Conservation (phyloP, 2,329 filamentous ascomycete genomes). For the Aspergillus sojae region DNA sequence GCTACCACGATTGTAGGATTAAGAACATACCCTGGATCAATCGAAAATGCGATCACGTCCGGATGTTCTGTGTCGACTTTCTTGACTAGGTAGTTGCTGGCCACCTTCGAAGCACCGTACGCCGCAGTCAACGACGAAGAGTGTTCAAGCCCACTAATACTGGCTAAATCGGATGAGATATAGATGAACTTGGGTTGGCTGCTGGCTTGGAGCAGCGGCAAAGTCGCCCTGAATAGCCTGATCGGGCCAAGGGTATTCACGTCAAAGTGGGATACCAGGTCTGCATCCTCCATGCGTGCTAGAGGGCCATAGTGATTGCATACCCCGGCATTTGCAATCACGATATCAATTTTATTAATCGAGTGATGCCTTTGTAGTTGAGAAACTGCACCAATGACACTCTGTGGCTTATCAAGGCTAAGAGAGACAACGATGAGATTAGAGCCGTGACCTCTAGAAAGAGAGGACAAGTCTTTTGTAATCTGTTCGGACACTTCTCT, state of each 20-base stretch:
- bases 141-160: constrained; percentile 34
- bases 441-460: constrained; percentile 1
- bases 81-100: constrained; percentile 23
- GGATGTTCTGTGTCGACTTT: constrained; percentile 27
- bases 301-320: constrained; percentile 35
- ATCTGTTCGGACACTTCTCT: background rate
- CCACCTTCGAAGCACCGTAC: constrained; percentile 29
- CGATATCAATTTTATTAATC: constrained; percentile 14
- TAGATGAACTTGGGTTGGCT: constrained; percentile 35
- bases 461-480: background rate
- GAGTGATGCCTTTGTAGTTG: constrained; percentile 9
- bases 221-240: constrained; percentile 37
- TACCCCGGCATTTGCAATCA: constrained; percentile 52
- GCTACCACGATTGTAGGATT: no score
- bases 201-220: constrained; percentile 35
- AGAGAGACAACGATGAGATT: constrained; percentile 8
- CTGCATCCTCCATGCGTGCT: constrained; percentile 36
- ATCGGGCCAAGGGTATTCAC: constrained; percentile 44
- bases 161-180: constrained; percentile 41
- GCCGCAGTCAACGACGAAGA: constrained; percentile 16
- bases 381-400: background rate
- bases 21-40: constrained; percentile 36
- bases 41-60: constrained; percentile 26
- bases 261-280: constrained; percentile 43
- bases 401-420: background rate